Percentiles rank a stretch among this genome's conserved stretches.
phyloP scores from a whole-genome alignment of 768 basidiomycete genomes.

The Strobilomyces confusus region DNA sequence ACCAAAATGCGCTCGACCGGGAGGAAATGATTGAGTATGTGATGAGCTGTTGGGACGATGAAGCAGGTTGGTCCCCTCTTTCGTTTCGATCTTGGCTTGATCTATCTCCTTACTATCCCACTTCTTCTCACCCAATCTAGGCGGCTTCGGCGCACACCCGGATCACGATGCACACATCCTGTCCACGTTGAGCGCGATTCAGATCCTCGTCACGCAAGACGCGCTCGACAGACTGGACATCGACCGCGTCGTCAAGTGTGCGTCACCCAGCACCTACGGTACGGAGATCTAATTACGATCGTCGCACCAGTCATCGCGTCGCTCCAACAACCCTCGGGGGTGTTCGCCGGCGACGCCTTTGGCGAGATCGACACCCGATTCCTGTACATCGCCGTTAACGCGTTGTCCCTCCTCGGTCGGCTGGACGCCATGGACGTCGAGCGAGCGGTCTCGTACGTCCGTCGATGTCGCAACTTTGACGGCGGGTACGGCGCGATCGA shows the following conservation, averaged over 20 bases:
- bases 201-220: slow-evolving; percentile 84
- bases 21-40: slow-evolving; percentile 88
- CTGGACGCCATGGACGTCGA: slow-evolving; percentile 66
- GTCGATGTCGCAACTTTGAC: slow-evolving; percentile 86
- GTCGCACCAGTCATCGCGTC: slow-evolving; percentile 65
- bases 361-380: slow-evolving; percentile 96
- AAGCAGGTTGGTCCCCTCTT: slow-evolving; percentile 52
- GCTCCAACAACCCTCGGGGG: slow-evolving; percentile 80
- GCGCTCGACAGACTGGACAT: slow-evolving; percentile 69
- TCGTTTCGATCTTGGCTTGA: slow-evolving; percentile 1
- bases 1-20: slow-evolving; percentile 70
- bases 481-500: slow-evolving; percentile 84
- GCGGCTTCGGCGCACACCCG: slow-evolving; percentile 89
- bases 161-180: slow-evolving; percentile 89
- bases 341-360: slow-evolving; percentile 86
- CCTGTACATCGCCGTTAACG: slow-evolving; percentile 79
- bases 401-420: slow-evolving; percentile 75
- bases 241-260: slow-evolving; percentile 72
- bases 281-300: not conserved
- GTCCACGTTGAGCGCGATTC: slow-evolving; percentile 86
- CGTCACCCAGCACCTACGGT: slow-evolving; percentile 19
- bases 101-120: not conserved
- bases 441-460: slow-evolving; percentile 67
- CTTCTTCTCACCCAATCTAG: slow-evolving; percentile 35
- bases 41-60: slow-evolving; percentile 93